Evolutionary conservation across 352 stramenopile genomes (phyloP).

Genomic region (Globisporangium recalcitrans): DNA sequence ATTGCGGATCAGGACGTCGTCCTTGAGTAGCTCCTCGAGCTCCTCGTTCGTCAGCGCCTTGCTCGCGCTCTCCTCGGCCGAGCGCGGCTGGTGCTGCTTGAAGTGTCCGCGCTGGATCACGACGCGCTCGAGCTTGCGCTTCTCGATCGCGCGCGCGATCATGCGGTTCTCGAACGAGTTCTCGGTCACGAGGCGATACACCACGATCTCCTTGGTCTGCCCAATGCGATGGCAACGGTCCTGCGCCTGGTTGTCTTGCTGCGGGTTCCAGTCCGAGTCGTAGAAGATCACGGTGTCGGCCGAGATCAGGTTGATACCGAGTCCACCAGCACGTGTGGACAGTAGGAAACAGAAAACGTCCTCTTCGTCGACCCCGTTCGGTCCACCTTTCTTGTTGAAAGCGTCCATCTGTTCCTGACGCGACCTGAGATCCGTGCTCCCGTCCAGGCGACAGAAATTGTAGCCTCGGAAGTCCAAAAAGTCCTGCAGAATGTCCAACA

Average conservation of each 20-base stretch:
- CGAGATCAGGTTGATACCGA: slow-evolving; percentile 97
- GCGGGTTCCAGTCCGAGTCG: slow-evolving; percentile 99
- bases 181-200: slow-evolving; percentile 92
- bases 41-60: slow-evolving; percentile 67
- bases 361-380: slow-evolving; percentile 28
- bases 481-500: slow-evolving; percentile 98
- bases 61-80: slow-evolving; percentile 20
- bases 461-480: slow-evolving; percentile 87
- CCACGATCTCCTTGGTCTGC: slow-evolving; percentile 85
- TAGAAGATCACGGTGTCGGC: slow-evolving; percentile 97
- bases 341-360: slow-evolving; percentile 81
- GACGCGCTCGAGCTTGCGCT: slow-evolving; percentile 87
- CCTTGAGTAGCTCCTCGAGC: slow-evolving; percentile 64
- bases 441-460: slow-evolving; percentile 96
- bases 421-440: slow-evolving; percentile 89
- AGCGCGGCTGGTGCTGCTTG: slow-evolving; percentile 32
- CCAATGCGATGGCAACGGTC: slow-evolving; percentile 89
- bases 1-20: slow-evolving; percentile 67
- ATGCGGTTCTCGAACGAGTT: slow-evolving; percentile 95
- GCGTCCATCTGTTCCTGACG: slow-evolving; percentile 96
- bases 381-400: slow-evolving; percentile 87
- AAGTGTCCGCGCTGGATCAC: slow-evolving; percentile 86
- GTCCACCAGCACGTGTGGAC: slow-evolving; percentile 90
- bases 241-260: slow-evolving; percentile 92
- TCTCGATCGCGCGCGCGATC: slow-evolving; percentile 88